Base-by-base conservation (phyloP, 1,284 basidiomycete genomes). In the Pulveroboletus sp. region DNA sequence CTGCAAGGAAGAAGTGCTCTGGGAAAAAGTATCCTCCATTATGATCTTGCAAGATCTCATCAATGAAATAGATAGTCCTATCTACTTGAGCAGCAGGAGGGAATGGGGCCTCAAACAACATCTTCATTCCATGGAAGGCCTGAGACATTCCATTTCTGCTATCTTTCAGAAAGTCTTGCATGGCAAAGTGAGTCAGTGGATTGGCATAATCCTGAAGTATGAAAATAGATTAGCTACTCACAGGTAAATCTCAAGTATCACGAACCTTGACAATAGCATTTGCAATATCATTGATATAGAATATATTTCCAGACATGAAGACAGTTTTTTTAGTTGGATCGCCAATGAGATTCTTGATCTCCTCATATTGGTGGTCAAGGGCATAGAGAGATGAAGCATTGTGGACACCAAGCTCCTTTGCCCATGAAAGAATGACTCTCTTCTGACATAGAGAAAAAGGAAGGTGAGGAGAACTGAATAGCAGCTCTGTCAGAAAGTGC, bases 221-320 rank as follows among this genome's bases (percentile, higher is more conserved):
- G 12, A 29, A 29, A 4, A 7, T 17, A 14, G 33, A n/a, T n/a
- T n/a, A n/a, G n/a, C n/a, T n/a, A n/a, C n/a, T n/a, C n/a, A n/a
- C n/a, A n/a, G n/a, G 29, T 31, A 31, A 31, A 31, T 31, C 29
- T 8, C 12, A 7, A 31, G 29, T 31, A 31, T 38, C 5, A 38
- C 36, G 9, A 11, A 38, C 36, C 36, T 38, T n/a, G 7, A 10
- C n/a, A 33, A 57, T 55, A 2, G 55, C 51, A 10, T 43, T 43
- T 11, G 8, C 25, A 24, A 63, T 11, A 15, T 45, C 26, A 24
- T 63, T 63, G 10, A 63, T 50, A 18, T 63, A 63, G 5, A 63
- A 62, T 2, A 55, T 11, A 38, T 63, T 52, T 5, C 9, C 62
- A 4, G 7, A 10, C 10, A n/a, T 38, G 4, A n/a, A 18, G 6